These are phyloP conservation scores for Hypoxylon subgilvum DNA, from an alignment of 495 filamentous ascomycete genomes.

Conservation along the genomic window DNA sequence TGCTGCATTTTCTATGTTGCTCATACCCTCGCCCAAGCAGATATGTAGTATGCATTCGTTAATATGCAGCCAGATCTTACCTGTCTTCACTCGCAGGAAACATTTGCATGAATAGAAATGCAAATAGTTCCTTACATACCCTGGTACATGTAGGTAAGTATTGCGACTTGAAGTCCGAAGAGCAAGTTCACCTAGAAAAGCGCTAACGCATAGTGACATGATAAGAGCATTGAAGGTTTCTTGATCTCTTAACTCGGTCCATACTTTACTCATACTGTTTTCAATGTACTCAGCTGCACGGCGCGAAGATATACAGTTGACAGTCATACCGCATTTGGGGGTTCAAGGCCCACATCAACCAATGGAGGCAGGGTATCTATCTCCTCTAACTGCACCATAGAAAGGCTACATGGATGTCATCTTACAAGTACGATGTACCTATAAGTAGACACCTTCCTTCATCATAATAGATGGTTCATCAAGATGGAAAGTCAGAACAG, in stretches of 20 bases:
- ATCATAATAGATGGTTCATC: neutral
- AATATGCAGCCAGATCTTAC: neutral
- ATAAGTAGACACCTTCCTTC: constrained; percentile 20
- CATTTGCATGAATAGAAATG: too few species aligned
- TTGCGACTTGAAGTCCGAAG: neutral
- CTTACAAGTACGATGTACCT: too few species aligned
- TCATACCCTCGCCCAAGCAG: too few species aligned
- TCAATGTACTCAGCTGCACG: neutral
- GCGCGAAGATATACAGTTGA: neutral
- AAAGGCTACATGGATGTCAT: too few species aligned
- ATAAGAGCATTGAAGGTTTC: constrained; percentile 8
- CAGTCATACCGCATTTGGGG: neutral
- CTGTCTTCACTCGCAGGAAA: too few species aligned
- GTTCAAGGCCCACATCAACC: constrained; percentile 4
- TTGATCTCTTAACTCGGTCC: neutral
- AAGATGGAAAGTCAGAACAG: constrained; percentile 16
- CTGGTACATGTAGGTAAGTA: neutral
- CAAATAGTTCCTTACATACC: too few species aligned
- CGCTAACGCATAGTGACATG: constrained; percentile 7
- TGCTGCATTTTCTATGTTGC: too few species aligned
- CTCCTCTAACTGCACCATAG: too few species aligned
- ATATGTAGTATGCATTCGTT: too few species aligned
- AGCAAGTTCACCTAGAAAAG: neutral
- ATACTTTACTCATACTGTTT: constrained; percentile 11
- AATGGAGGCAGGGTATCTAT: too few species aligned